Percentiles rank a stretch among this genome's conserved stretches.
Conservation (phyloP, 768 basidiomycete genomes). For the Hemileccinum rubropunctum region DNA sequence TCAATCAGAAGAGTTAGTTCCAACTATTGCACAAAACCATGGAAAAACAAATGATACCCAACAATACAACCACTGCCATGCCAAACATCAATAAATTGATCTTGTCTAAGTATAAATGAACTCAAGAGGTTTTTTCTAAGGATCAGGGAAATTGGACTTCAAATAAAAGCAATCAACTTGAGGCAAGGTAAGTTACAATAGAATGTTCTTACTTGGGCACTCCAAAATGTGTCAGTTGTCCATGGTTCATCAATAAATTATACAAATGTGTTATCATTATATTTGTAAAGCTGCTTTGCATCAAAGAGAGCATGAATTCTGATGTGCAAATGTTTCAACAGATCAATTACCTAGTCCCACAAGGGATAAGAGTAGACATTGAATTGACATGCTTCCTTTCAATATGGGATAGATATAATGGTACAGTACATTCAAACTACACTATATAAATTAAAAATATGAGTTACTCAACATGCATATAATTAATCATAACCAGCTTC, state of each 20-base stretch:
- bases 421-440: not conserved
- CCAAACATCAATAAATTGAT: no score
- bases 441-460: not conserved
- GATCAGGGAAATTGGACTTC: not conserved
- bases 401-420: constrained; percentile 19
- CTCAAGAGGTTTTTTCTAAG: constrained; percentile 23
- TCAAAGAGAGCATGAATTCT: constrained; percentile 30
- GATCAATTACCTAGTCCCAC: constrained; percentile 28
- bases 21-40: no score
- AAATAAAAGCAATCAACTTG: no score
- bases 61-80: no score
- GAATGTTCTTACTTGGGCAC: constrained; percentile 31
- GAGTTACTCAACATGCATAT: not conserved
- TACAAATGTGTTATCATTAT: constrained; percentile 24
- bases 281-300: constrained; percentile 29
- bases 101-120: no score
- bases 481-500: not conserved
- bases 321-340: constrained; percentile 27
- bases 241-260: constrained; percentile 37
- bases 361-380: constrained; percentile 21
- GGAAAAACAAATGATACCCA: no score
- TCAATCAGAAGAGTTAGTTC: no score
- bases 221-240: constrained; percentile 36
- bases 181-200: no score
- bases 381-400: constrained; percentile 8